Base-by-base conservation (phyloP, 768 basidiomycete species). In the Strobilomyces dryophilus region DNA sequence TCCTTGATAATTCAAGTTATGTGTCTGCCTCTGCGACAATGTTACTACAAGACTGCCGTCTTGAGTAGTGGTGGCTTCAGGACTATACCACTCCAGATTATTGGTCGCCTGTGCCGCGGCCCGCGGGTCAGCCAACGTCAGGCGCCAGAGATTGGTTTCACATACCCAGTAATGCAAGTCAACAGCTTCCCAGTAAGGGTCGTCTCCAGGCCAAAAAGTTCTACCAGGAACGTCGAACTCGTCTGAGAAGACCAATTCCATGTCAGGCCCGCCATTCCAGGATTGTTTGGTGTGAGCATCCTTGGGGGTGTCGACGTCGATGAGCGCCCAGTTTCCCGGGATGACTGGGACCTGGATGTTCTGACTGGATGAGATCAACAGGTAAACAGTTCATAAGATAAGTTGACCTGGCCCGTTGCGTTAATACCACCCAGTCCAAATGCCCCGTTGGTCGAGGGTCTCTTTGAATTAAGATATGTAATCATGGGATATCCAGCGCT, bases 181-280 rank as follows among this genome's bases (percentile, higher is more conserved):
- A 18, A 56, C 73, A 0, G 76, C 87, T 64, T 89, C 85, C 87
- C 87, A 89, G 61, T 87, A 92, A 4, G 90, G 90, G 66, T 92
- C 90, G 57, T 92, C 89, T 6, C 87, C 87, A 39, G 84, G 81
- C 71, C 87, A 91, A 62, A 92, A 92, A 5, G 84, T 78, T 55
- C 90, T 75, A 5, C 88, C 87, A 20, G 85, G 82, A 24, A 72
- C 73, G 64, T 92, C 84, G 65, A 92, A 92, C 64, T 92, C 90
- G 68, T 92, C 90, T 5, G 82, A 85, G 66, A 89, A 92, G 10
- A 89, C 85, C 24, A 92, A 74, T 42, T 69, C 58, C 65, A 66
- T 64, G 31, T 78, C 81, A 43, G 73, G 69, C 5, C 87, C 84
- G 58, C 90, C 85, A 34, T 74, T 73, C 61, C 82, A 76, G 5